phyloP scores from a whole-genome alignment of 768 basidiomycete genomes.

The Pleurotus ostreatus region DNA sequence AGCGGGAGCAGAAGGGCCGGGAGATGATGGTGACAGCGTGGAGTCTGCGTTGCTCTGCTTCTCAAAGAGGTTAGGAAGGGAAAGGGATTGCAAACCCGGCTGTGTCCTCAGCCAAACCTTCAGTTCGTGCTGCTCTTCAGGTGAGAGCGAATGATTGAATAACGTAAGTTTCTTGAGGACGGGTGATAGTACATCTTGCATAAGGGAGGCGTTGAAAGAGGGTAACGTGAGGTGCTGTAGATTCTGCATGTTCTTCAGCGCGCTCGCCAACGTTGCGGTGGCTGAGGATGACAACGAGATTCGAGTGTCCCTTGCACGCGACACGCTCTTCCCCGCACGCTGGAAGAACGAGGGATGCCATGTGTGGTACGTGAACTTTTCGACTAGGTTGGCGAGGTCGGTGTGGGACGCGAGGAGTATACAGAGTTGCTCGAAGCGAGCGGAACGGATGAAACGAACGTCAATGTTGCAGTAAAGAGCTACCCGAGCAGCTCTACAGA shows the following conservation, averaged over 20 bases:
- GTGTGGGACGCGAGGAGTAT: slow-evolving; percentile 31
- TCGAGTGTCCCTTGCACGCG: slow-evolving; percentile 39
- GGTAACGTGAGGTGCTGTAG: slow-evolving; percentile 37
- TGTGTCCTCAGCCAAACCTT: slow-evolving; percentile 18
- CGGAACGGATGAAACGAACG: slow-evolving; percentile 24
- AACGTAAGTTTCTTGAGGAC: slow-evolving; percentile 37
- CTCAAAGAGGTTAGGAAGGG: slow-evolving; percentile 24
- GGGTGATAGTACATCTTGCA: slow-evolving; percentile 39
- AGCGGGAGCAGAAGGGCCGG: slow-evolving; percentile 14
- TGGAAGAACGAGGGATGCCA: slow-evolving; percentile 39
- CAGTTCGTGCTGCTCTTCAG: slow-evolving; percentile 21
- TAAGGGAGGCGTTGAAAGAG: slow-evolving; percentile 36
- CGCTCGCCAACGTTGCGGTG: slow-evolving; percentile 38
- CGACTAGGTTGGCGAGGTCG: slow-evolving; percentile 37
- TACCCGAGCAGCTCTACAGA: slow-evolving; percentile 26
- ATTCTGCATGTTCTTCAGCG: slow-evolving; percentile 42
- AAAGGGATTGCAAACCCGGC: slow-evolving; percentile 10
- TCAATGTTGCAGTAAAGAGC: slow-evolving; percentile 31
- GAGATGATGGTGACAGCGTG: slow-evolving; percentile 12
- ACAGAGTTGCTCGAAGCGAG: slow-evolving; percentile 30
- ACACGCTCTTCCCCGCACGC: slow-evolving; percentile 23
- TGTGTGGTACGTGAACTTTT: slow-evolving; percentile 32
- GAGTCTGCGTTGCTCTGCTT: slow-evolving; percentile 10
- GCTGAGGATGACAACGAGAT: slow-evolving; percentile 23
- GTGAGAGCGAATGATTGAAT: slow-evolving; percentile 25